Conservation (phyloP, 129 eudicot species). For the Calendula officinalis region DNA sequence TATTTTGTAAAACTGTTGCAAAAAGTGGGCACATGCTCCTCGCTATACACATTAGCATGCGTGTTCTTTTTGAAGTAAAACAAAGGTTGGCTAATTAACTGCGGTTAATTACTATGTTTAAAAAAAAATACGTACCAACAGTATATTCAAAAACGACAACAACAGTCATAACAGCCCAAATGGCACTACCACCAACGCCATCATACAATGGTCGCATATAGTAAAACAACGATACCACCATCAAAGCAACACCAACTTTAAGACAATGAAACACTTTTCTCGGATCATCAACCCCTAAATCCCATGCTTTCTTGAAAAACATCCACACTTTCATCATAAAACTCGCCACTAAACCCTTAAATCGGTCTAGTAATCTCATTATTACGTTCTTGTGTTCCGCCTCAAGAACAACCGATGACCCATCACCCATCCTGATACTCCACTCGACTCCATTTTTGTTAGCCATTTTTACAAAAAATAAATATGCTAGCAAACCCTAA, state of each 20-base stretch:
- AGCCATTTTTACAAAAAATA: constrained; percentile 4
- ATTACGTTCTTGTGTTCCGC: neutral
- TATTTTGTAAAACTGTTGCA: too few species aligned
- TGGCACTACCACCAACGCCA: constrained; percentile 21
- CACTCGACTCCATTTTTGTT: constrained; percentile 34
- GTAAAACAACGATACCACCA: constrained; percentile 26
- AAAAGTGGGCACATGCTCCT: too few species aligned
- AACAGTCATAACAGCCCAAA: constrained; percentile 35
- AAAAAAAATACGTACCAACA: constrained; percentile 27
- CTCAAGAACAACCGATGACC: constrained; percentile 10
- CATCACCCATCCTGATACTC: constrained; percentile 33
- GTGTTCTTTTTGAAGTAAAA: neutral
- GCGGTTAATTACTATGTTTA: neutral
- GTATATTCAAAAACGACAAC: constrained; percentile 31
- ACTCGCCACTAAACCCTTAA: constrained; percentile 23
- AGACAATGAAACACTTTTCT: constrained; percentile 48
- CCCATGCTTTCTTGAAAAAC: constrained; percentile 44
- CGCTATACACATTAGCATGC: constrained; percentile 10
- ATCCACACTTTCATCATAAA: constrained; percentile 9
- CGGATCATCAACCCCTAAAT: constrained; percentile 52
- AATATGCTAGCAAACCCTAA: neutral
- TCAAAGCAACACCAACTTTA: constrained; percentile 49
- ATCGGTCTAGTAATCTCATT: constrained; percentile 3
- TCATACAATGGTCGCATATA: constrained; percentile 29
- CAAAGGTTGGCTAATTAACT: neutral